Evolutionary conservation across 257 asterid genomes (phyloP).

Genomic region (Solanum sitiens): DNA sequence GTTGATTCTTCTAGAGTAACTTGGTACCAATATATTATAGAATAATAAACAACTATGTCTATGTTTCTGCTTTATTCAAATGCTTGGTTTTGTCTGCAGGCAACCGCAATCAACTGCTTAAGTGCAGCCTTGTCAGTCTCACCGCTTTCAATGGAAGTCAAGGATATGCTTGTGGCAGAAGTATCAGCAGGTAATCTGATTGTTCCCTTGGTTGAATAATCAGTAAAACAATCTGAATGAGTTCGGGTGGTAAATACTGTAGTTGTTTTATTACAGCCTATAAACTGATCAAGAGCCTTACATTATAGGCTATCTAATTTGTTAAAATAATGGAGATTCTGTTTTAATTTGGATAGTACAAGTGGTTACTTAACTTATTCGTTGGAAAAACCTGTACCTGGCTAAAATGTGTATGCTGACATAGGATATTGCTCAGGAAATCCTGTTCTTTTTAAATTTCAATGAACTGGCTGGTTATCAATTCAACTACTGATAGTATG

Average conservation of each 20-base stretch:
- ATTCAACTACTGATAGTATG: not conserved
- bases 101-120: constrained; percentile 61
- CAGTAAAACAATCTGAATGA: not conserved
- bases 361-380: not conserved
- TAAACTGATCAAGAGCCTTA: not conserved
- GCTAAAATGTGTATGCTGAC: not conserved
- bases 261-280: not conserved
- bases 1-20: not conserved
- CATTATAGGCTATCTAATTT: not conserved
- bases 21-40: not conserved
- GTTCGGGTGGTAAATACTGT: not conserved
- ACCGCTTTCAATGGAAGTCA: constrained; percentile 51
- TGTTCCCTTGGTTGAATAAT: not conserved
- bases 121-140: constrained; percentile 63
- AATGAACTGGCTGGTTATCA: not conserved
- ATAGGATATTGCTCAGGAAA: not conserved
- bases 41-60: not conserved
- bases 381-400: not conserved
- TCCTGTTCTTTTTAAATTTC: not conserved
- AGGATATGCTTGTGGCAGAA: constrained; percentile 62
- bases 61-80: not conserved
- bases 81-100: constrained; percentile 33
- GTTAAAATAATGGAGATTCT: not conserved
- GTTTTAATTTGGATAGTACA: not conserved
- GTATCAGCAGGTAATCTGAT: constrained; percentile 44